Evolutionary conservation across 208 protist species (phyloP).

Genomic region (Histomonas meleagridis): DNA sequence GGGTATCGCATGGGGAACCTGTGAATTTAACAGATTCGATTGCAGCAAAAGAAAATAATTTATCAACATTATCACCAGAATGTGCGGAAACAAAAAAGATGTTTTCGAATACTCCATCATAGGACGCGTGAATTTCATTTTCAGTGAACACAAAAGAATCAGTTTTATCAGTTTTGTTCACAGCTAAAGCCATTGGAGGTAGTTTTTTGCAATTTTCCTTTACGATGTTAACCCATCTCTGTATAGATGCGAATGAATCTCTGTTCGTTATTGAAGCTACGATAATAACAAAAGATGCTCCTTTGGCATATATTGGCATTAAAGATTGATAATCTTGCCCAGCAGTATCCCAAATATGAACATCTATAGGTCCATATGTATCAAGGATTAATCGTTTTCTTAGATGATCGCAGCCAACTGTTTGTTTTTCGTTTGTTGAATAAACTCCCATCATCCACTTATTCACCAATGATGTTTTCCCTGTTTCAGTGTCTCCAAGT

Average conservation of each 20-base stretch:
- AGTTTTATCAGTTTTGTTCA: too few species aligned
- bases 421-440: neutral
- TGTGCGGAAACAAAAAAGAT: neutral
- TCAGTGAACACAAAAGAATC: too few species aligned
- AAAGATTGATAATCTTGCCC: too few species aligned
- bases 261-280: too few species aligned
- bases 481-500: neutral
- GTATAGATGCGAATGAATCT: too few species aligned
- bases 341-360: conserved; percentile 22
- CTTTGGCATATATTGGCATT: too few species aligned
- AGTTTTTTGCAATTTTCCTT: too few species aligned
- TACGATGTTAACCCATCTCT: too few species aligned
- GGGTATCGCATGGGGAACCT: too few species aligned
- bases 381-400: neutral
- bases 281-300: too few species aligned
- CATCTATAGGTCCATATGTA: neutral
- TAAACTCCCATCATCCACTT: neutral
- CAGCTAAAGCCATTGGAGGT: too few species aligned
- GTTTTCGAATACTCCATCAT: neutral
- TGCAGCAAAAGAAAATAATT: neutral
- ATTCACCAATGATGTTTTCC: neutral
- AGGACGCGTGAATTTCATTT: neutral
- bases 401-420: neutral
- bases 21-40: neutral
- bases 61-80: neutral